Conservation (phyloP, 2,329 filamentous ascomycete species). For the Fusarium sp. region DNA sequence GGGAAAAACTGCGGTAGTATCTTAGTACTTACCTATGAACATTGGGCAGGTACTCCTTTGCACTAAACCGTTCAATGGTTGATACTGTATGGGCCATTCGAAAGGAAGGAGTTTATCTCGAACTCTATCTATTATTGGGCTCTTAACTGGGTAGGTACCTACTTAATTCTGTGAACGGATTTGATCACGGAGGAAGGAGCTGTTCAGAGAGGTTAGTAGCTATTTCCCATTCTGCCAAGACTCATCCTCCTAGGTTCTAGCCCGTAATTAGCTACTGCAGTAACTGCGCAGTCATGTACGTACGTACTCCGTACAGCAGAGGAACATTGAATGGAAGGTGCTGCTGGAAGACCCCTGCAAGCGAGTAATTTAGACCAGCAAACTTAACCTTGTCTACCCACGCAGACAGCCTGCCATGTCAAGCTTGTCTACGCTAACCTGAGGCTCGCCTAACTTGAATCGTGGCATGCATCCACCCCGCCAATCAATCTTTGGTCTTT, state of each 20-base stretch:
- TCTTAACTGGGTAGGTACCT: background rate
- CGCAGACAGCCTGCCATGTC: constrained; percentile 4
- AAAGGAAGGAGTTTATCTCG: constrained; percentile 23
- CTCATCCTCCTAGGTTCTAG: background rate
- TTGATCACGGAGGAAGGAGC: background rate
- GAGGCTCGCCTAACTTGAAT: constrained; percentile 38
- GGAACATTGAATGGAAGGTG: background rate
- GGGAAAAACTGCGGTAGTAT: too few species aligned
- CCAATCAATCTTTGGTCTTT: constrained; percentile 30
- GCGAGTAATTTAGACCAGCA: constrained; percentile 1
- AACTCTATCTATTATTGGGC: constrained; percentile 24
- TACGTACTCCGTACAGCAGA: background rate
- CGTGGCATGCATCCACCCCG: constrained; percentile 27
- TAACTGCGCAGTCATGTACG: background rate
- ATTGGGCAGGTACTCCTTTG: background rate
- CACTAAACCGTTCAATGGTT: background rate
- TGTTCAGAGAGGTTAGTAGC: background rate
- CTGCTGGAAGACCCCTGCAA: constrained; percentile 25
- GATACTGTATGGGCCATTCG: background rate
- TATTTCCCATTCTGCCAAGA: background rate
- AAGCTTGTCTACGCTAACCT: constrained; percentile 24
- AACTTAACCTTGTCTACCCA: constrained; percentile 29
- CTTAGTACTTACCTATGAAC: background rate
- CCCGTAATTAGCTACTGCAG: background rate
- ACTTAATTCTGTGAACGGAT: background rate